These are phyloP conservation scores for Hylodesmum podocarpum DNA, from an alignment of 306 rosid species.

Conservation along the genomic window DNA sequence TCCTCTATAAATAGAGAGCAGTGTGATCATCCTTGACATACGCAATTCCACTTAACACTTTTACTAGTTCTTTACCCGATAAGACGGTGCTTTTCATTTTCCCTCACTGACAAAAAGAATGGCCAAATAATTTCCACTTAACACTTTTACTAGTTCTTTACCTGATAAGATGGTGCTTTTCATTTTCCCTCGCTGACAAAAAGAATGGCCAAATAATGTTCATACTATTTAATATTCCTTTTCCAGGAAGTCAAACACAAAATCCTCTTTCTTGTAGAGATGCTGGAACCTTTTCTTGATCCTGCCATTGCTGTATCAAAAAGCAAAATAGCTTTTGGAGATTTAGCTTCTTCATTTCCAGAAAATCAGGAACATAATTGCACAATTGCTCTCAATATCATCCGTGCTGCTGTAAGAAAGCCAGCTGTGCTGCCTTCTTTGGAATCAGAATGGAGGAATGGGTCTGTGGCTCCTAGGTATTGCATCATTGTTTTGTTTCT, in stretches of 20 bases:
- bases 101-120: background rate
- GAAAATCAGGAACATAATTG: constrained; percentile 73
- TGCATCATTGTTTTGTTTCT: constrained; percentile 13
- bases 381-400: constrained; percentile 68
- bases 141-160: no score
- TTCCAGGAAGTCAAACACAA: constrained; percentile 81
- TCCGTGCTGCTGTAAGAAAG: constrained; percentile 77
- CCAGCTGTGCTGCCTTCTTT: constrained; percentile 85
- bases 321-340: constrained; percentile 78
- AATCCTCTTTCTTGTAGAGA: constrained; percentile 91
- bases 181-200: background rate
- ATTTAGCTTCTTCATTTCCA: constrained; percentile 63
- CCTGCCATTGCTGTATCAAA: constrained; percentile 74
- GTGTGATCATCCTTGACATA: no score
- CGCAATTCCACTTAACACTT: no score
- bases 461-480: constrained; percentile 89
- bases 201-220: background rate
- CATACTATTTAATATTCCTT: constrained; percentile 9
- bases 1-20: no score
- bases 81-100: constrained; percentile 19
- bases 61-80: constrained; percentile 14
- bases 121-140: constrained; percentile 11
- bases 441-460: constrained; percentile 95
- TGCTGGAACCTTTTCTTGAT: constrained; percentile 93
- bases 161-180: constrained; percentile 18